Evolutionary conservation across 2,329 filamentous ascomycete species (phyloP).

Genomic region (Clonostachys byssicola): DNA sequence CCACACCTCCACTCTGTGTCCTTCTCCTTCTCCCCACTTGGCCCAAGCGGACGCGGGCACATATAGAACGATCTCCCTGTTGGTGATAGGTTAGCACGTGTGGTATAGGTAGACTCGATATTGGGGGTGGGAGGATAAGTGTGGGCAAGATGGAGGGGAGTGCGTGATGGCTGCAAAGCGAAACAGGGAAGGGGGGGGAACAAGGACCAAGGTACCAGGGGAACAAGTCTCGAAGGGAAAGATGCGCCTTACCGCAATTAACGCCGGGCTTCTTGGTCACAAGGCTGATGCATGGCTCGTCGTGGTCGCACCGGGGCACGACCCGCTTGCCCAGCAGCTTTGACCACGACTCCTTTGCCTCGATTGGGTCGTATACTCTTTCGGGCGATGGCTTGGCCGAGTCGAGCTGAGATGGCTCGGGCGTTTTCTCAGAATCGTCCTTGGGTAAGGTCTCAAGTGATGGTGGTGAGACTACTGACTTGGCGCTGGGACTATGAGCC

Average conservation of each 20-base stretch:
- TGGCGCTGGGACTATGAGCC: neutral
- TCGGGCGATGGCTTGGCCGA: conserved; percentile 13
- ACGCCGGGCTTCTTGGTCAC: conserved; percentile 85
- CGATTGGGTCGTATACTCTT: conserved; percentile 62
- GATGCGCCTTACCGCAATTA: conserved; percentile 57
- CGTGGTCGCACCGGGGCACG: conserved; percentile 79
- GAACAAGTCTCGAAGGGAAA: too few relatives aligned
- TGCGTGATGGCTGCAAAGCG: too few relatives aligned
- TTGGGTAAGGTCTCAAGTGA: too few relatives aligned
- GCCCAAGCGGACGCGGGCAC: conserved; percentile 71
- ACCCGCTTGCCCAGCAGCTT: conserved; percentile 74
- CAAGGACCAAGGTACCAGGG: too few relatives aligned
- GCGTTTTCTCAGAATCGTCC: neutral
- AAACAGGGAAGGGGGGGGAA: too few relatives aligned
- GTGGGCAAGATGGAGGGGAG: too few relatives aligned
- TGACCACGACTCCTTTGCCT: conserved; percentile 78
- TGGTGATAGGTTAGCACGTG: neutral
- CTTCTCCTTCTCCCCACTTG: conserved; percentile 78
- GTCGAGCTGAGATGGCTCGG: neutral
- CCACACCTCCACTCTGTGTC: conserved; percentile 83
- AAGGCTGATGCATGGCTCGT: conserved; percentile 79
- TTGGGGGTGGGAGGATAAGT: too few relatives aligned
- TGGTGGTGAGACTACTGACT: too few relatives aligned
- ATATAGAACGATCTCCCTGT: conserved; percentile 60
- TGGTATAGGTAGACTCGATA: too few relatives aligned